Base-by-base conservation (phyloP, 805 yeast species). In the Candida vaughaniae region DNA sequence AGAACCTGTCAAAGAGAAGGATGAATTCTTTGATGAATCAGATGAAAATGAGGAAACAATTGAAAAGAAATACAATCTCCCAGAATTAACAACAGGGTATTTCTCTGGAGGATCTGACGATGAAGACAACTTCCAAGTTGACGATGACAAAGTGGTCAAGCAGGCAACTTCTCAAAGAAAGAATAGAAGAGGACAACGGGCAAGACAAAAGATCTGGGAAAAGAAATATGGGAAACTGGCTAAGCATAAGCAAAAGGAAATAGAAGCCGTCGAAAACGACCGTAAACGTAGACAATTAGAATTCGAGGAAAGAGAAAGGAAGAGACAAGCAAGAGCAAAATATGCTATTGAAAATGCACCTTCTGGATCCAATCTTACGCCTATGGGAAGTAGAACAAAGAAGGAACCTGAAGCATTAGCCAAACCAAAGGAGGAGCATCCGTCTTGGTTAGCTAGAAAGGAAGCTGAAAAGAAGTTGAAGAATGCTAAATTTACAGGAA, bases 361-460 rank as follows among this genome's bases (percentile, higher is more conserved):
- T n/a, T 53, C 62, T 17, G 73, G 73, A n/a, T 55, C 68, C 29
- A 64, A 60, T 42, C 54, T 53, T 29, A 56, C 60, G 5, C 72
- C 71, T 16, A 51, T 70, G 29, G 73, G 73, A 25, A 60, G 47
- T 22, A 58, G 71, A 41, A 51, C 49, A 22, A 33, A 29, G 20
- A 27, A 16, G 25, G 34, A 35, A 22, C 9, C 6, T 7, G 23
- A 6, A 20, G 23, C 23, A 20, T 10, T 10, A 7, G 22, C 43
- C 10, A 32, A 55, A 45, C 14, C 49, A 22, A 41, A 33, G n/a
- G 39, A 39, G 4, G 38, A 85, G 46, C 99, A 93, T 75, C 99
- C 99, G n/a, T 93, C 99, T 2, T 93, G 99, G 99, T 82, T 78
- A 50, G 99, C 99, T 16, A 86, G 85, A 66, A 79, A 76, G 65